Conservation (phyloP, 768 basidiomycete genomes). For the Nidularia pulvinata region DNA sequence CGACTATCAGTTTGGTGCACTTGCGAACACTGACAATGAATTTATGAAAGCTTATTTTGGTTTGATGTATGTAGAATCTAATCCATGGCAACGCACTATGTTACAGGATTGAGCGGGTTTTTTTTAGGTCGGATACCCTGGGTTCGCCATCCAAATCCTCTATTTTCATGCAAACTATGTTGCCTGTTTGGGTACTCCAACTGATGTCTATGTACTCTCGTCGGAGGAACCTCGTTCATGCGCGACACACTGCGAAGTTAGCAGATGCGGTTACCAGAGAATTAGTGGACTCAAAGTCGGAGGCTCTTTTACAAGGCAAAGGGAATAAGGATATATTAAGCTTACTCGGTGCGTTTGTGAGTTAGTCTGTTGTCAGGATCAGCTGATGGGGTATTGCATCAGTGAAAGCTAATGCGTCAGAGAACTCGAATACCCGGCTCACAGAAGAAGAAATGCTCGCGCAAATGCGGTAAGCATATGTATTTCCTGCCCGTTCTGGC, state of each 20-base stretch:
- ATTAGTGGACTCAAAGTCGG: slow-evolving; percentile 45
- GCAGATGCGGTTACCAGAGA: slow-evolving; percentile 44
- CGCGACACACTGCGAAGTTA: slow-evolving; percentile 39
- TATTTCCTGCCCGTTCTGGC: too few relatives aligned
- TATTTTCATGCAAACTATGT: slow-evolving; percentile 46
- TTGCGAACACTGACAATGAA: slow-evolving; percentile 47
- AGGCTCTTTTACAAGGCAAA: slow-evolving; percentile 46
- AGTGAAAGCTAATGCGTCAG: slow-evolving; percentile 46
- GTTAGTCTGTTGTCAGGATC: neutral
- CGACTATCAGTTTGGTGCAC: slow-evolving; percentile 56
- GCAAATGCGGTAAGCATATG: slow-evolving; percentile 29
- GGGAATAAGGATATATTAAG: slow-evolving; percentile 54
- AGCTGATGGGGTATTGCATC: too few relatives aligned
- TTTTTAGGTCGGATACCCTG: slow-evolving; percentile 43
- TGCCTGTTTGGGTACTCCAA: slow-evolving; percentile 45
- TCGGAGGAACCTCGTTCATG: slow-evolving; percentile 41
- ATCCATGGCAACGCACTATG: too few relatives aligned
- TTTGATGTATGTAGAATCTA: slow-evolving; percentile 35
- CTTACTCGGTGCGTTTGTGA: slow-evolving; percentile 39
- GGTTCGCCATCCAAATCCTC: slow-evolving; percentile 42
- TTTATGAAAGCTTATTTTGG: slow-evolving; percentile 56
- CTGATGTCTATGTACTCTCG: slow-evolving; percentile 46
- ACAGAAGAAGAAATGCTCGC: slow-evolving; percentile 37
- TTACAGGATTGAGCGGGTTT: neutral
- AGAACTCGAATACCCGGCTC: slow-evolving; percentile 27